phyloP scores from a whole-genome alignment of 441 rosid genomes.

The Erysimum cheiri region DNA sequence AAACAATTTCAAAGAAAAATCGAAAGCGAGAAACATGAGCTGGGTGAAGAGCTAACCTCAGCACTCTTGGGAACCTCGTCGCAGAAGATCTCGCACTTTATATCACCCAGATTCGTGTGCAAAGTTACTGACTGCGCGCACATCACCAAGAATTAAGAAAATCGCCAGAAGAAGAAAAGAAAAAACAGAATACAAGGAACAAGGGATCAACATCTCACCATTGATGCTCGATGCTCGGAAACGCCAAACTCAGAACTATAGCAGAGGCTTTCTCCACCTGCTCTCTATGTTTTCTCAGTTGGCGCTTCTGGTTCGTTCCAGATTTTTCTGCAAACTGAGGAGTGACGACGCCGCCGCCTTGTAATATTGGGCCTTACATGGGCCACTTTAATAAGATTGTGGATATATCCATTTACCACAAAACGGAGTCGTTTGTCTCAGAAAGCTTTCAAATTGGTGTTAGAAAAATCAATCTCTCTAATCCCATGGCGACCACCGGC shows the following conservation, averaged over 20 bases:
- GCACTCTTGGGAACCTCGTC: conserved; percentile 93
- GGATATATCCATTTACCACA: neutral
- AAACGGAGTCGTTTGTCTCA: neutral
- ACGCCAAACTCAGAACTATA: conserved; percentile 6
- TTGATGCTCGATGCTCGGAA: conserved; percentile 22
- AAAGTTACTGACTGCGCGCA: conserved; percentile 76
- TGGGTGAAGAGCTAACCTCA: conserved; percentile 58
- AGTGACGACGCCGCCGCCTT: neutral
- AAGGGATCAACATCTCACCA: conserved; percentile 35
- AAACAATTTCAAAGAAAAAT: neutral
- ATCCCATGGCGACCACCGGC: conserved; percentile 48
- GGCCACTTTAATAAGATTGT: neutral
- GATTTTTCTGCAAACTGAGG: conserved; percentile 10
- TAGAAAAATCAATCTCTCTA: conserved; percentile 8
- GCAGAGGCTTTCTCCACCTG: neutral
- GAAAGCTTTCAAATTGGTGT: neutral
- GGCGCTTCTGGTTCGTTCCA: conserved; percentile 21
- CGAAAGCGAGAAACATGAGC: neutral
- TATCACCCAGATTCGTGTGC: conserved; percentile 96
- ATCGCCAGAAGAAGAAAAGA: neutral
- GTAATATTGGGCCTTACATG: conserved; percentile 19
- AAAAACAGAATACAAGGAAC: neutral
- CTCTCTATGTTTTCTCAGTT: neutral
- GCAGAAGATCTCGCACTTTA: conserved; percentile 95
- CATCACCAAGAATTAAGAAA: too few relatives aligned